Conservation (phyloP, 371 early-diverging fungal genomes). For the Mucor circinelloides region DNA sequence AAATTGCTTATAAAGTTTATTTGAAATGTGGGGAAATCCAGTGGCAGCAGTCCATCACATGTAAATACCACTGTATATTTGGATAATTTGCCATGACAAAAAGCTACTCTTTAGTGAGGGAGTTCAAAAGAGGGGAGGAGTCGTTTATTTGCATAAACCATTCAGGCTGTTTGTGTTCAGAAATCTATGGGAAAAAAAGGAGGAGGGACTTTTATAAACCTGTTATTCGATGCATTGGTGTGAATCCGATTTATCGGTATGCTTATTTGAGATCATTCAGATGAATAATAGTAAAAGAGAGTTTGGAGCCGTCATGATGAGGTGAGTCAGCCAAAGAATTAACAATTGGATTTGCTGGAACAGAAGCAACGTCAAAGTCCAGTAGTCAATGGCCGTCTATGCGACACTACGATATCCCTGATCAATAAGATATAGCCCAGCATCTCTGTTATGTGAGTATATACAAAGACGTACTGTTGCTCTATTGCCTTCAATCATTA, state of each 20-base stretch:
- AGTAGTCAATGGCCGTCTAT: no score
- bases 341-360: no score
- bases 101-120: no score
- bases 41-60: constrained; percentile 1
- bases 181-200: not conserved
- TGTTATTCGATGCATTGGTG: not conserved
- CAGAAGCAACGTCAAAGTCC: no score
- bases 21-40: constrained; percentile 2
- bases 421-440: no score
- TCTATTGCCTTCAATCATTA: no score
- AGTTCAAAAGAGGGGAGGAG: not conserved
- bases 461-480: no score
- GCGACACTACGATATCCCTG: no score
- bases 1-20: not conserved
- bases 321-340: no score
- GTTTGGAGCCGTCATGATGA: no score
- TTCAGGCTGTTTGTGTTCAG: not conserved
- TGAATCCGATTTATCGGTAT: not conserved
- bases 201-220: not conserved
- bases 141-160: not conserved
- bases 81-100: not conserved
- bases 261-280: not conserved
- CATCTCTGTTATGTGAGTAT: no score
- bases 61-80: not conserved
- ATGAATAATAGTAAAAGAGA: not conserved